phyloP scores from a whole-genome alignment of 805 yeast species.

The Candida palmyrensis region DNA sequence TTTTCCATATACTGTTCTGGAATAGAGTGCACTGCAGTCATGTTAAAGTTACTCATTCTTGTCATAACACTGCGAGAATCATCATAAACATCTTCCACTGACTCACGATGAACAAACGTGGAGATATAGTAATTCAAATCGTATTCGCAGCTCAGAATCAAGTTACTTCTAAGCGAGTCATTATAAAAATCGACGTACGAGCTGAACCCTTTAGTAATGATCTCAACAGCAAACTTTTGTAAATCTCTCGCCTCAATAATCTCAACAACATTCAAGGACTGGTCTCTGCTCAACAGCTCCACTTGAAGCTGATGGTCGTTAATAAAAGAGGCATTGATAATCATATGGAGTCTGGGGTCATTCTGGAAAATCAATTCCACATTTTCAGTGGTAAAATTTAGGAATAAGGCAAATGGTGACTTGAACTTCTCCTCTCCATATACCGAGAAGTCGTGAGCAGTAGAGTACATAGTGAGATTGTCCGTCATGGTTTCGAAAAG shows the following conservation, averaged over 20 bases:
- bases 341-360: constrained; percentile 37
- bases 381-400: constrained; percentile 49
- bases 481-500: constrained; percentile 50
- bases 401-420: constrained; percentile 60
- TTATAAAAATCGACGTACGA: constrained; percentile 19
- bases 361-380: constrained; percentile 24
- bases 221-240: constrained; percentile 15
- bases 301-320: constrained; percentile 21
- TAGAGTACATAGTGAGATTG: constrained; percentile 44
- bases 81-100: neutral
- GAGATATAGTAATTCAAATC: constrained; percentile 13
- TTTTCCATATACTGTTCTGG: constrained; percentile 3
- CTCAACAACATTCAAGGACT: constrained; percentile 15
- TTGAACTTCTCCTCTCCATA: constrained; percentile 52
- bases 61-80: constrained; percentile 1
- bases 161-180: constrained; percentile 13
- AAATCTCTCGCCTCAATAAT: constrained; percentile 17
- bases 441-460: constrained; percentile 60
- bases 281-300: constrained; percentile 12
- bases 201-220: constrained; percentile 15
- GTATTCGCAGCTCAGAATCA: constrained; percentile 14
- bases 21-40: constrained; percentile 1
- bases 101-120: constrained; percentile 4
- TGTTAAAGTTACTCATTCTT: constrained; percentile 1
- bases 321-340: constrained; percentile 42